Base-by-base conservation (phyloP, 1,284 basidiomycete species). In the Filobasidium uniguttulatum region DNA sequence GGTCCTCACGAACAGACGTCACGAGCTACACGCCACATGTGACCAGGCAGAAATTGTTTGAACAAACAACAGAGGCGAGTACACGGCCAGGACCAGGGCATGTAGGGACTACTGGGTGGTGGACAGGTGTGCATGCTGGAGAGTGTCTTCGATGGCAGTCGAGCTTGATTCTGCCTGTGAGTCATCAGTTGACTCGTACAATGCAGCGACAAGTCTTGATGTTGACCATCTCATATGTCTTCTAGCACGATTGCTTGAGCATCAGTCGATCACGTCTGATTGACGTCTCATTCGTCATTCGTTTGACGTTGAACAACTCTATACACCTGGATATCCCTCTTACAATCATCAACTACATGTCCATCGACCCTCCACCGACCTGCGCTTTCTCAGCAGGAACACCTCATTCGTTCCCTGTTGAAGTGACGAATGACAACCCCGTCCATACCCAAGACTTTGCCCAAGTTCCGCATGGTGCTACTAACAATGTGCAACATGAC, bases 221-320 rank as follows among this genome's bases (percentile, higher is more conserved):
- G 29, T 31, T 19, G 34, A 22, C 12, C 22, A 17, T 30, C 46
- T 56, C 26, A 53, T 17, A 31, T n/a, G n/a, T 20, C 38, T 46
- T 23, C 49, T 55, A 88, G 82, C 62, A 76, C 14, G 83, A 88
- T 53, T 77, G 82, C 6, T 66, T 94, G 28, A 80, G 85, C 0
- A 76, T 93, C 34, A 61, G 76, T n/a, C 78, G 83, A 29, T 79
- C 81, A 28, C 74, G 80, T 31, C 75, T 91, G 14, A 66, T 96
- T 33, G 86, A 91, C 63, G 80, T 94, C 35, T 75, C 79, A 47
- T 89, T 91, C 62, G 72, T 73, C 4, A 71, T 94, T 54, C 80
- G 79, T 47, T 77, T 90, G 22, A 79, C 79, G 1, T 69, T 86
- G 44, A 79, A 79, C 57, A 80, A 80, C 15, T 73, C 78, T 2